Base-by-base conservation (phyloP, 2,329 filamentous ascomycete species). In the Diaporthe caulivora region DNA sequence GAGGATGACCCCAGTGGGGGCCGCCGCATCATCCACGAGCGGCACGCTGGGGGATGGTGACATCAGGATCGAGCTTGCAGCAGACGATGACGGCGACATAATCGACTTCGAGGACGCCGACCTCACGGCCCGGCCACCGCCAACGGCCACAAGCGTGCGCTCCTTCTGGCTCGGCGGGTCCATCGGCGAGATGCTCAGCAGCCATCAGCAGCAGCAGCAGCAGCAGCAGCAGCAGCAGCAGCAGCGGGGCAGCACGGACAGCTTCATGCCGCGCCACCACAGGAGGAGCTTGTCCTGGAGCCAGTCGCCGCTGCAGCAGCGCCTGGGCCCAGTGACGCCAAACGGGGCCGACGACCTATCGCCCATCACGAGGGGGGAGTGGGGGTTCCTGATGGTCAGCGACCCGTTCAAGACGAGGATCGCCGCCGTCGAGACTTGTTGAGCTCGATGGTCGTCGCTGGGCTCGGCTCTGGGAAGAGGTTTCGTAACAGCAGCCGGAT, bases 311-410 rank as follows among this genome's bases (percentile, higher is more conserved):
- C 37, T 10, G 37, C 37, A 40, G 37, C 70, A 64, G 64, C 79
- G 73, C 62, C 76, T 86, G 26, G 89, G 87, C 0, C 87, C 89
- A 1, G 80, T 83, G 81, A 92, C 90, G 72, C 90, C 89, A 1
- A 90, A 91, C 75, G 86, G 83, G 10, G 90, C 88, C 75, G 89
- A 90, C 26, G 90, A 92, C 77, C 89, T 92, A 71, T 91, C 89
- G 65, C 90, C 90, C 8, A 86, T 89, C 31, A 92, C 90, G 11
- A 84, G 88, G 53, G 88, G 88, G 7, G 90, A 92, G 80, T 92
- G 90, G 90, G 88, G 89, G 0, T 89, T 90, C 77, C 80, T 92
- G 76, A 89, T 91, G 82, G 83, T 85, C 53, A 86, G 87, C 3
- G 83, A 85, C 37, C 83, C 81, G 34, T 85, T 85, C 75, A 83